These are phyloP conservation scores for Aureobasidium sp. DNA, from an alignment of 2,329 filamentous ascomycete species.

Conservation along the genomic window DNA sequence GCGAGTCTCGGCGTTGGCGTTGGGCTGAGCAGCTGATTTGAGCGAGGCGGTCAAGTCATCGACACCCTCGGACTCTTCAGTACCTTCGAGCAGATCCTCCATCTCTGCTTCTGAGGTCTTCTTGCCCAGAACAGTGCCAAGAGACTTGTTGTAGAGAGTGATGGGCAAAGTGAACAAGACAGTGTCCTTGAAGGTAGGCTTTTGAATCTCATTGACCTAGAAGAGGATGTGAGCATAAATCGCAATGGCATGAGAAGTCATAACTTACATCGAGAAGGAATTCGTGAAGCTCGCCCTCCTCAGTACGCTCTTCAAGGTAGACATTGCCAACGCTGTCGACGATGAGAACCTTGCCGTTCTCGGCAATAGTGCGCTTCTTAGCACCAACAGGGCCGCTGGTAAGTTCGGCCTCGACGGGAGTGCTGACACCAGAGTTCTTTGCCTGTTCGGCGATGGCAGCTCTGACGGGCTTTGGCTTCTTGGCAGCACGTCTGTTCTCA, in stretches of 20 bases:
- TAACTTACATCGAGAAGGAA: conserved; percentile 77
- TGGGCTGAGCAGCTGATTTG: conserved; percentile 36
- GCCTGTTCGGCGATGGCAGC: conserved; percentile 43
- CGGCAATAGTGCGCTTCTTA: conserved; percentile 80
- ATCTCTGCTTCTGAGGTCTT: conserved; percentile 27
- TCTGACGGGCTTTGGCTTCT: conserved; percentile 45
- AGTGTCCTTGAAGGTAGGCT: conserved; percentile 74
- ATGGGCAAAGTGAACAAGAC: conserved; percentile 71
- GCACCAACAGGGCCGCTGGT: conserved; percentile 60
- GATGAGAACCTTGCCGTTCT: conserved; percentile 91
- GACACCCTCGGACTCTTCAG: conserved; percentile 32
- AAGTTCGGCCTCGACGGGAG: conserved; percentile 47
- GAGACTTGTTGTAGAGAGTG: conserved; percentile 56
- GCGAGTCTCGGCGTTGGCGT: conserved; percentile 40
- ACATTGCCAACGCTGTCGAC: conserved; percentile 90
- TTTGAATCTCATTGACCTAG: conserved; percentile 69
- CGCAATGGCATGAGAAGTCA: conserved; percentile 20
- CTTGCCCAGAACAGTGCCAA: conserved; percentile 38
- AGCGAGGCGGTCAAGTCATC: conserved; percentile 32
- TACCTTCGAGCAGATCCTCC: conserved; percentile 31
- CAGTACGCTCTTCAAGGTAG: conserved; percentile 85
- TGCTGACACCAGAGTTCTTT: conserved; percentile 44
- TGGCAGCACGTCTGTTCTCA: conserved; percentile 63
- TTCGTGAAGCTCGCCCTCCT: conserved; percentile 75
- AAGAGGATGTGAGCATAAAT: conserved; percentile 20